Percentiles rank a stretch among this genome's conserved stretches.
These are phyloP conservation scores for Colletotrichum ledebouriae DNA, from an alignment of 2,329 filamentous ascomycete species.

Conservation along the genomic window DNA sequence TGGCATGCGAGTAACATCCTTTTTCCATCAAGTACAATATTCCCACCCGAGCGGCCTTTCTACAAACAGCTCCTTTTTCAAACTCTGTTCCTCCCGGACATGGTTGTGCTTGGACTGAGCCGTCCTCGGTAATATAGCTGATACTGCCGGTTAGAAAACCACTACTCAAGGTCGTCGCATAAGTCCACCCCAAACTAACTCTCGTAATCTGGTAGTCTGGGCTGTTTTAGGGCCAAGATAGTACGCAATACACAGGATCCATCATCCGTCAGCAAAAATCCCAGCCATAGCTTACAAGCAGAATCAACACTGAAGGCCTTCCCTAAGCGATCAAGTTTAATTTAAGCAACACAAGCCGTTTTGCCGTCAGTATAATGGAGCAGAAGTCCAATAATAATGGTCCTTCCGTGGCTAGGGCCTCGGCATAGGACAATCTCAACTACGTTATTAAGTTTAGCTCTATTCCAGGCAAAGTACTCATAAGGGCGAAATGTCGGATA, in stretches of 20 bases:
- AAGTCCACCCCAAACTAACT: slow-evolving; percentile 21
- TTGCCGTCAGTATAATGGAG: background rate
- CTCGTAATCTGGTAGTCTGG: background rate
- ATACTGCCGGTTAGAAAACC: slow-evolving; percentile 17
- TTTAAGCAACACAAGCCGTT: slow-evolving; percentile 1
- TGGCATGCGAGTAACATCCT: no score
- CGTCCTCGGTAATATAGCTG: background rate
- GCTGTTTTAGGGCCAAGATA: slow-evolving; percentile 3
- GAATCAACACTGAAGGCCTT: background rate
- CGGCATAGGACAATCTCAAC: slow-evolving; percentile 4
- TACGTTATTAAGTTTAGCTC: background rate
- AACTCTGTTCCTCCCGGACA: background rate
- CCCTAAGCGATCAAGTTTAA: slow-evolving; percentile 4
- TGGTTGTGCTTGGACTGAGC: background rate
- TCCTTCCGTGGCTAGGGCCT: background rate
- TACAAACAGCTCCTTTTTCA: background rate
- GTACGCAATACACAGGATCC: background rate
- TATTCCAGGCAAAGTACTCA: slow-evolving; percentile 10
- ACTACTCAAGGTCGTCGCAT: slow-evolving; percentile 15
- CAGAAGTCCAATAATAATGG: background rate
- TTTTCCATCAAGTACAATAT: no score
- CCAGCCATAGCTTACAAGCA: background rate
- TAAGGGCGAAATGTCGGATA: background rate
- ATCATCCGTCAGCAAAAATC: background rate
- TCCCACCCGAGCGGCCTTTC: no score